Percentiles rank a stretch among this genome's conserved stretches.
Evolutionary conservation across 106 monocot genomes (phyloP).

Genomic region (Dioscorea zingiberensis): DNA sequence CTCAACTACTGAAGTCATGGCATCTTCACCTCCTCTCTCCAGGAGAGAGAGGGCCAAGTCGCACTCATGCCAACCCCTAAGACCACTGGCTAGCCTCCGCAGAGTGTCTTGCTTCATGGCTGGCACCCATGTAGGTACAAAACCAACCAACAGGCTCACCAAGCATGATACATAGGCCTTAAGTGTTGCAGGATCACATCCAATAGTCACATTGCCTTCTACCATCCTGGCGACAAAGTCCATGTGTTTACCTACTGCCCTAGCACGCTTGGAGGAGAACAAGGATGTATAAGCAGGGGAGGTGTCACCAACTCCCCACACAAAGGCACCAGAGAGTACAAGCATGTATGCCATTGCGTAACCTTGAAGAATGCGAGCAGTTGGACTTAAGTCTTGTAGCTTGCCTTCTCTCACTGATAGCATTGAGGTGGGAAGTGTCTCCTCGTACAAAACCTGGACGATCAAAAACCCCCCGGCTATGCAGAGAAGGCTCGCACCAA

Average conservation of each 20-base stretch:
- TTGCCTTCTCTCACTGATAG: slow-evolving; percentile 29
- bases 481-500: slow-evolving; percentile 68
- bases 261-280: slow-evolving; percentile 21
- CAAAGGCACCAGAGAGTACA: slow-evolving; percentile 42
- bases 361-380: slow-evolving; percentile 50
- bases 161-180: slow-evolving; percentile 69
- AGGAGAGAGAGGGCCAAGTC: slow-evolving; percentile 70
- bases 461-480: slow-evolving; percentile 48
- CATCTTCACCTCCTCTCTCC: slow-evolving; percentile 51
- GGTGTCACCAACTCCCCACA: slow-evolving; percentile 56
- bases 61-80: slow-evolving; percentile 68
- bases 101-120: slow-evolving; percentile 52
- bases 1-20: slow-evolving; percentile 44
- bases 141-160: slow-evolving; percentile 51
- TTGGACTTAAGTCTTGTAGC: slow-evolving; percentile 1
- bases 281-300: slow-evolving; percentile 10
- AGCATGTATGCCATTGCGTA: slow-evolving; percentile 75
- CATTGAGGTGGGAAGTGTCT: slow-evolving; percentile 65
- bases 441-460: slow-evolving; percentile 74
- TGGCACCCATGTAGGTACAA: slow-evolving; percentile 61
- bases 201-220: slow-evolving; percentile 55
- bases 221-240: slow-evolving; percentile 60
- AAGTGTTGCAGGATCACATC: slow-evolving; percentile 65
- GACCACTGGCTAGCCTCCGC: slow-evolving; percentile 42
- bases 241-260: slow-evolving; percentile 41